Base-by-base conservation (phyloP, 169 alveolate genomes). In the Eimeria praecox region DNA sequence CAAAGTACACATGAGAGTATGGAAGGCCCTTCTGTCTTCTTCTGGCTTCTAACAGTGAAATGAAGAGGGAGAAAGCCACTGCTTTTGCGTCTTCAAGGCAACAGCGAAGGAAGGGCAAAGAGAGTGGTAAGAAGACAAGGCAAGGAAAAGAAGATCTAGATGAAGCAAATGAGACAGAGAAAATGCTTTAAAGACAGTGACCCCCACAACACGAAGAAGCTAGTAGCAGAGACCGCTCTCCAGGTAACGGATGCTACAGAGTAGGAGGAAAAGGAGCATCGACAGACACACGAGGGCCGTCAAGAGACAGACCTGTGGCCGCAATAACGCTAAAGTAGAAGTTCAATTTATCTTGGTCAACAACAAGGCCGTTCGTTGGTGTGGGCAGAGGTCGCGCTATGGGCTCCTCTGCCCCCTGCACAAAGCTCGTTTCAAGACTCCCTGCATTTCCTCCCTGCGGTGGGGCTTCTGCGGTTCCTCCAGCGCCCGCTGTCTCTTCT, bases 351-450 rank as follows among this genome's bases (percentile, higher is more conserved):
- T 82, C 88, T 2, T 22, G 16, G 18, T 78, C 59, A 24, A 78
- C 59, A 38, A 78, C 49, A 3, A 71, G 24, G 20, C 52, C 14
- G 83, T 20, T 71, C 18, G 52, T 30, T 40, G 59, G 40, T 77
- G 9, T 1, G 33, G 16, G 82, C 22, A 3, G 46, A n/a, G 82
- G 46, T 46, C 40, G 46, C 49, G 75, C 91, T 30, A 49, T 46
- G 46, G 49, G 54, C 27, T 83, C 75, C 9, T 83, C 44, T 33
- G 91, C 73, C 35, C 73, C 73, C 46, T 83, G 52, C 33, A 83
- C 35, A 40, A 83, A 83, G 49, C 91, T 83, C 10, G 91, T 52
- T 42, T 44, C 62, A 30, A 20, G 66, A 6, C 18, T 30, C 10
- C 18, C 88, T 46, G 12, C 88, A 18, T 35, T 52, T 27, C 35